These are phyloP conservation scores for Barnettozyma siamensis DNA, from an alignment of 805 yeast species.

Conservation along the genomic window DNA sequence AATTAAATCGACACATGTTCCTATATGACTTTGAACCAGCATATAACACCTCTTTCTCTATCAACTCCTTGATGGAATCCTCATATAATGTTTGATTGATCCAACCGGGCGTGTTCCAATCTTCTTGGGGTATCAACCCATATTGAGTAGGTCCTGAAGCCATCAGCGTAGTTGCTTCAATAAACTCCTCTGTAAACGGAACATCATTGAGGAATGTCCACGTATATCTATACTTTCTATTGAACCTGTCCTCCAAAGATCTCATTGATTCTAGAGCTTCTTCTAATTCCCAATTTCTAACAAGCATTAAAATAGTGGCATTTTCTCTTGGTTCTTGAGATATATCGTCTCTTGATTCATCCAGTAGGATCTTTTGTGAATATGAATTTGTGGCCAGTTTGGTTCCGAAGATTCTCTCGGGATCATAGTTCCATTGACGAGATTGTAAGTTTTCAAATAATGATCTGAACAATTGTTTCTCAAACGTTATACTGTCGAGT, in stretches of 20 bases:
- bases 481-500: conserved; percentile 17
- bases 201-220: conserved; percentile 79
- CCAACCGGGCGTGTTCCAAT: conserved; percentile 75
- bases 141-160: conserved; percentile 62
- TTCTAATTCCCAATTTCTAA: conserved; percentile 70
- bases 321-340: conserved; percentile 53
- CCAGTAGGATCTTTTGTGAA: conserved; percentile 25
- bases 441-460: conserved; percentile 22
- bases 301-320: conserved; percentile 85
- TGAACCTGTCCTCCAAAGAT: conserved; percentile 71
- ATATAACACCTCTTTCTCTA: conserved; percentile 47
- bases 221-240: conserved; percentile 57
- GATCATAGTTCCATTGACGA: conserved; percentile 10
- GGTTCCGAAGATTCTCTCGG: conserved; percentile 19
- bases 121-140: conserved; percentile 57
- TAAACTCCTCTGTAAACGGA: conserved; percentile 60
- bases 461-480: conserved; percentile 16
- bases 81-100: conserved; percentile 56
- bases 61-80: conserved; percentile 39
- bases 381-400: conserved; percentile 38
- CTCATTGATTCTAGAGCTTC: conserved; percentile 76
- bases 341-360: conserved; percentile 26
- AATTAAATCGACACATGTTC: conserved; percentile 93
- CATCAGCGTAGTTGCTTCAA: conserved; percentile 51
- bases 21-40: conserved; percentile 67